Evolutionary conservation across 208 protist species (phyloP), one percentile per base, ranked within the genome.

Genomic region (Polymyxa betae): DNA sequence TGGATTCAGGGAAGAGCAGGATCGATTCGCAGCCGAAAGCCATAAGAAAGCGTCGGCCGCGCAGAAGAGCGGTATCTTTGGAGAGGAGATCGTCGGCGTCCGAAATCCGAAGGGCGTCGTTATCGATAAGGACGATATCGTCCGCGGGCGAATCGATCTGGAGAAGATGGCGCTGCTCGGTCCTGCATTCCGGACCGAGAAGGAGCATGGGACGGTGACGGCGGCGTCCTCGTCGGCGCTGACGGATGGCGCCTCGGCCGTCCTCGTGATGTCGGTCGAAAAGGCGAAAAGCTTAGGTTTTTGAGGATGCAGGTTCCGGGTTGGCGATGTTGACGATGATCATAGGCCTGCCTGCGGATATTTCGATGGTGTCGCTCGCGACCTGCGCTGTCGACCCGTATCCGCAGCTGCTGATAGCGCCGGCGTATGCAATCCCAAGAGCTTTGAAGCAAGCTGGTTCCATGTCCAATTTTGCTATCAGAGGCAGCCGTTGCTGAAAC

Each of bases 341-440:
- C 16, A 40, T 43, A 82, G 72, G 72, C 10, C 35, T 82, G 10
- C 16, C 72, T 40, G 35, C 72, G 16, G 72, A 82, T 82, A 43
- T 82, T 35, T 45, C 72, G n/a, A 43, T 82, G n/a, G 72, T 43
- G 35, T 5, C 35, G 72, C 35, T 82, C 40, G 72, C 72, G n/a
- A 95, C 95, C 54, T 95, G 95, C 44, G 94, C 95, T 0, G 94
- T 96, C 38, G 95, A 97, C 72, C 96, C 96, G 35, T 96, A 96
- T 46, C 96, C 96, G 46, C 95, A 97, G 93, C 92, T 97, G 10
- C 91, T 97, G 0, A 91, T 97, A 40, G 96, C 95, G 24, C 96
- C 96, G 54, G 95, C 94, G 52, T 91, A 97, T 24, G 95, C 95
- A 0, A 96, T 96, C 93, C 95, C 95, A 92, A 94, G 49, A 29